phyloP scores from a whole-genome alignment of 495 filamentous ascomycete species.

The Jackrogersella minutella region DNA sequence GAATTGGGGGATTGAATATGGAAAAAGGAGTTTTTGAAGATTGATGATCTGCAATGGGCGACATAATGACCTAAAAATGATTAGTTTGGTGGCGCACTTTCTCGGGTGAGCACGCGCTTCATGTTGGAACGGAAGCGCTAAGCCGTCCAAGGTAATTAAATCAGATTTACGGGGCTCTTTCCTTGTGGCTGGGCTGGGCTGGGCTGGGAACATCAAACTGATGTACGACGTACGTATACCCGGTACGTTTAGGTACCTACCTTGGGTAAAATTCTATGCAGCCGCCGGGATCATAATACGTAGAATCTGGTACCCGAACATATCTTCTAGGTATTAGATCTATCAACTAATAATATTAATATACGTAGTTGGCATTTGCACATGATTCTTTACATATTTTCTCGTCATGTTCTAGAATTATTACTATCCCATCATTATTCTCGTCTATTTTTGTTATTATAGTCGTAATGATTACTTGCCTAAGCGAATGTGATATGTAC shows the following conservation, averaged over 20 bases:
- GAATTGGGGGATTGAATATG: too few species aligned
- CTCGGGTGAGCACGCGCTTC: conserved; percentile 14
- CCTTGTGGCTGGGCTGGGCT: conserved; percentile 29
- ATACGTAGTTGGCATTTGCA: neutral
- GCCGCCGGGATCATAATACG: conserved; percentile 1
- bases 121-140: conserved; percentile 14
- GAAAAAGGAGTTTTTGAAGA: conserved; percentile 34
- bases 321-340: too few species aligned
- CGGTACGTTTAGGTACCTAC: too few species aligned
- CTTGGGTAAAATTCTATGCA: too few species aligned
- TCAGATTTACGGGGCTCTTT: conserved; percentile 5
- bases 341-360: too few species aligned
- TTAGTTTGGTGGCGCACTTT: conserved; percentile 29
- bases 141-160: conserved; percentile 17
- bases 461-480: too few species aligned
- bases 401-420: too few species aligned
- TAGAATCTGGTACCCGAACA: too few species aligned
- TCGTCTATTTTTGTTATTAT: too few species aligned
- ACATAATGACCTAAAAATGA: conserved; percentile 14
- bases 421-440: too few species aligned
- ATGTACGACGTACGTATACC: neutral
- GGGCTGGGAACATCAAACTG: conserved; percentile 19
- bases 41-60: conserved; percentile 25
- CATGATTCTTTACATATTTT: too few species aligned
- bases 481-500: too few species aligned